Conservation (phyloP, 345 rosid species). For the Geranium rotundifolium region DNA sequence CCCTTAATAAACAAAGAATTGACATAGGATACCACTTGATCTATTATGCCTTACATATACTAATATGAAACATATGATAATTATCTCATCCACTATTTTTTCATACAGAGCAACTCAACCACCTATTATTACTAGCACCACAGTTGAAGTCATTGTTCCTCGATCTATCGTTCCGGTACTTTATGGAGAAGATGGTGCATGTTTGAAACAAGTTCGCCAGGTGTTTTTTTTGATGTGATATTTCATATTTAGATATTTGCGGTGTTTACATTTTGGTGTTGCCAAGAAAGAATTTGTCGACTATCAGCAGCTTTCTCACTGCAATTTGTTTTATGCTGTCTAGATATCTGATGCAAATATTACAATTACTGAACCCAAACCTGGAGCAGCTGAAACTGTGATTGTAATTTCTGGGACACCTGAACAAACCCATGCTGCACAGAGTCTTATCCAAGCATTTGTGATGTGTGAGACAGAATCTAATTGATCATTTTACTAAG, state of each 20-base stretch:
- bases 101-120: constrained; percentile 32
- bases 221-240: constrained; percentile 18
- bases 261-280: background rate
- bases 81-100: constrained; percentile 2
- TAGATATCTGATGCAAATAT: constrained; percentile 71
- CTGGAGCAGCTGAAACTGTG: constrained; percentile 48
- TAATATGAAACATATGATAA: background rate
- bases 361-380: constrained; percentile 42
- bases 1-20: background rate
- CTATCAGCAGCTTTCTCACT: background rate
- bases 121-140: constrained; percentile 55
- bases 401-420: constrained; percentile 71
- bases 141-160: constrained; percentile 70
- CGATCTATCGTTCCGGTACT: constrained; percentile 51
- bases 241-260: background rate
- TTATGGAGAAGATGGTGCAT: constrained; percentile 64
- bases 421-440: constrained; percentile 76
- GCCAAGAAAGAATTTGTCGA: background rate
- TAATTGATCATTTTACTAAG: constrained; percentile 15
- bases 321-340: background rate
- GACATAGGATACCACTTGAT: too few species aligned
- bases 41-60: too few species aligned
- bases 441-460: constrained; percentile 73
- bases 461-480: constrained; percentile 56
- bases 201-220: constrained; percentile 61